Percentiles rank a stretch among this genome's conserved stretches.
phyloP scores from a whole-genome alignment of 805 yeast genomes.

The Metschnikowia lochheadii region DNA sequence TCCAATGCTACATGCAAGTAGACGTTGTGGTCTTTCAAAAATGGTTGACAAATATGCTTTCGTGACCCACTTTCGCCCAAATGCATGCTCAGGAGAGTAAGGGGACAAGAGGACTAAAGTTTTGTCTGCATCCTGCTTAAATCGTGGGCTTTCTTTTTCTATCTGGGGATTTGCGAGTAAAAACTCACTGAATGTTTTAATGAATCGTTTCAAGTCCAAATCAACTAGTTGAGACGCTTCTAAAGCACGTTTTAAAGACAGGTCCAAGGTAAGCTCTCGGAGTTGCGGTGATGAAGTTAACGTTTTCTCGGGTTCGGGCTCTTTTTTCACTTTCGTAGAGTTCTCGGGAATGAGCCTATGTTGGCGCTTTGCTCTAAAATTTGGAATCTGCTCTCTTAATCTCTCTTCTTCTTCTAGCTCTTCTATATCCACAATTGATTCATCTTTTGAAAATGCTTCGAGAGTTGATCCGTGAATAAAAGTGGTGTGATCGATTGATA shows the following conservation, averaged over 20 bases:
- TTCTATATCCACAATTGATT: slow-evolving; percentile 30
- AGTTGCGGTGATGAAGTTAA: slow-evolving; percentile 4
- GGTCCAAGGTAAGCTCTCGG: not conserved
- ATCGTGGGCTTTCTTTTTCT: slow-evolving; percentile 36
- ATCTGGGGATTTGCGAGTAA: slow-evolving; percentile 41
- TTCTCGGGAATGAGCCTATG: slow-evolving; percentile 26
- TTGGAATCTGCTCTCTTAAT: slow-evolving; percentile 33
- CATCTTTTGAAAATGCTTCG: slow-evolving; percentile 27
- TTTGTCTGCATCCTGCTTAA: slow-evolving; percentile 35
- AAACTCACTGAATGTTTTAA: slow-evolving; percentile 41
- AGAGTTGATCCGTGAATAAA: slow-evolving; percentile 25
- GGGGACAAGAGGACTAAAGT: slow-evolving; percentile 67
- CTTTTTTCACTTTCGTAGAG: slow-evolving; percentile 16
- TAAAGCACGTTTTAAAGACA: slow-evolving; percentile 14
- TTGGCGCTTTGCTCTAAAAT: slow-evolving; percentile 31
- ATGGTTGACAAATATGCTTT: slow-evolving; percentile 62
- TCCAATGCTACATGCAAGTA: slow-evolving; percentile 74
- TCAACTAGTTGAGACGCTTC: slow-evolving; percentile 37
- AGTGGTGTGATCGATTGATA: slow-evolving; percentile 40
- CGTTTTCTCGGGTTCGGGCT: not conserved
- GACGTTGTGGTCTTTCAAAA: slow-evolving; percentile 79
- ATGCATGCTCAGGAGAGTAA: slow-evolving; percentile 63
- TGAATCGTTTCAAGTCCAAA: slow-evolving; percentile 33
- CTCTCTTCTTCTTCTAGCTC: slow-evolving; percentile 35
- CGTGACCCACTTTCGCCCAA: slow-evolving; percentile 73